phyloP scores from a whole-genome alignment of 192 early-diverging fungal genomes.

The Jimgerdemannia flammicorona region DNA sequence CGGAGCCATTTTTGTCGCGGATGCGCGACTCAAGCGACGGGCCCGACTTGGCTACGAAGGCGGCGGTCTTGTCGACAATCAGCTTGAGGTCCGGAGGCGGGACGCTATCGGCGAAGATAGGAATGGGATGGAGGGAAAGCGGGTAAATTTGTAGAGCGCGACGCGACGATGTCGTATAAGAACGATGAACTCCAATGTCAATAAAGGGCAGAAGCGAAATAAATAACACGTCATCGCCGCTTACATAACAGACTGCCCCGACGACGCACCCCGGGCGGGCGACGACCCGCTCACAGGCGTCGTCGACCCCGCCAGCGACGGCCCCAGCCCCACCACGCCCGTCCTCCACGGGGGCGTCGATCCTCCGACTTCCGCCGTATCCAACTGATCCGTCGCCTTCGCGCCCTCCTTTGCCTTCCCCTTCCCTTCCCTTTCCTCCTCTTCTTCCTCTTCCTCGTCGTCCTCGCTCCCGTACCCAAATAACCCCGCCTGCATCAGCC shows the following conservation, averaged over 20 bases:
- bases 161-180: not conserved
- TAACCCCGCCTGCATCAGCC: constrained; percentile 58
- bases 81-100: constrained; percentile 19
- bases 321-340: no score
- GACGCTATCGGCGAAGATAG: not conserved
- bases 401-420: constrained; percentile 2
- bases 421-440: constrained; percentile 19
- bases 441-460: constrained; percentile 18
- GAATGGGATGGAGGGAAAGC: not conserved
- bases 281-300: not conserved
- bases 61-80: constrained; percentile 39
- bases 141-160: not conserved
- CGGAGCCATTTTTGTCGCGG: constrained; percentile 29
- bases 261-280: not conserved
- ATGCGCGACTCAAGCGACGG: constrained; percentile 37
- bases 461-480: constrained; percentile 44
- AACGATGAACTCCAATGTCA: not conserved
- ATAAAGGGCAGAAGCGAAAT: not conserved
- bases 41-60: constrained; percentile 38
- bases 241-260: not conserved
- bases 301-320: no score
- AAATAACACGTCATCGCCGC: no score
- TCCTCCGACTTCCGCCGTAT: not conserved
- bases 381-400: not conserved
- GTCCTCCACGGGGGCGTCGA: not conserved